Evolutionary conservation across 495 filamentous ascomycete species (phyloP).

Genomic region (Echria macrotheca): DNA sequence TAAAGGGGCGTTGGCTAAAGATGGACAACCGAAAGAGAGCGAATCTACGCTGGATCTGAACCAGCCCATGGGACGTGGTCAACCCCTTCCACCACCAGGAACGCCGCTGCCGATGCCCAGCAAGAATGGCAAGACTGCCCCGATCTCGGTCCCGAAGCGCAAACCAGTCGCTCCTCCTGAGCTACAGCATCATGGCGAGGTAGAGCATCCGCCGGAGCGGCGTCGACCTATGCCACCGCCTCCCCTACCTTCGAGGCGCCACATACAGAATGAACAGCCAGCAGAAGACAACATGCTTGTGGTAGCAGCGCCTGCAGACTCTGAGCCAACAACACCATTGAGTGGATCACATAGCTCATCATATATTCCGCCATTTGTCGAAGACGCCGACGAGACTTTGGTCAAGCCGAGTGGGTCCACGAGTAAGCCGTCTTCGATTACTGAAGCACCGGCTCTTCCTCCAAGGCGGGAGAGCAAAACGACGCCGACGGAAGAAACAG

Average conservation of each 20-base stretch:
- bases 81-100: conserved; percentile 69
- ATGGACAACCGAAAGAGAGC: conserved; percentile 14
- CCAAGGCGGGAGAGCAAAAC: neutral
- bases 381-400: conserved; percentile 29
- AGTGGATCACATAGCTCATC: conserved; percentile 19
- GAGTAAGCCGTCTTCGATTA: too few relatives aligned
- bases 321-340: conserved; percentile 52
- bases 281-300: conserved; percentile 49
- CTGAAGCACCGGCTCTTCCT: too few relatives aligned
- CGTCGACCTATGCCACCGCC: conserved; percentile 41
- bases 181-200: conserved; percentile 17
- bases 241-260: conserved; percentile 30
- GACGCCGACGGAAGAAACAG: neutral
- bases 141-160: conserved; percentile 52
- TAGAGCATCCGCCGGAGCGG: conserved; percentile 25
- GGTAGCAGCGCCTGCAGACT: conserved; percentile 52
- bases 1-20: conserved; percentile 27
- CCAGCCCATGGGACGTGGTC: conserved; percentile 69
- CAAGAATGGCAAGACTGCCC: conserved; percentile 50
- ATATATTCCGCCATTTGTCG: conserved; percentile 41
- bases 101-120: conserved; percentile 56
- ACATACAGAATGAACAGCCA: conserved; percentile 20
- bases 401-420: neutral
- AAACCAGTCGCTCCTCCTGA: conserved; percentile 41
- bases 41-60: conserved; percentile 45